Evolutionary conservation across 176 grass and related monocot genomes (phyloP).

Genomic region (Alopecurus myosuroides): DNA sequence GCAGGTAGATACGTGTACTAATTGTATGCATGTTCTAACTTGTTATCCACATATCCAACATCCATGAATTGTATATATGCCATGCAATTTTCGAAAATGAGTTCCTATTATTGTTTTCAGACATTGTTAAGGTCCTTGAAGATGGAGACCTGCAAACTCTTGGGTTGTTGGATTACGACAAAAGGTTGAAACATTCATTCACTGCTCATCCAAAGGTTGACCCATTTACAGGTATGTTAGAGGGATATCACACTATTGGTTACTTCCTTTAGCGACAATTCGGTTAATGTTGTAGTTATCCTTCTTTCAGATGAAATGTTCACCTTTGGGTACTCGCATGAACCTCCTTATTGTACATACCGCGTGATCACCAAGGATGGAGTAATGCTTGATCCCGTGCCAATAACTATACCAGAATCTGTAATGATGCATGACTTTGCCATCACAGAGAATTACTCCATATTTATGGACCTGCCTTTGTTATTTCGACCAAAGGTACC

Average conservation of each 20-base stretch:
- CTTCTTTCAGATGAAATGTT: constrained; percentile 90
- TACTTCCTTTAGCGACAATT: neutral
- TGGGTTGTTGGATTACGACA: constrained; percentile 94
- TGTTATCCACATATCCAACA: neutral
- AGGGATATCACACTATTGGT: neutral
- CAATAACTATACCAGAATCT: constrained; percentile 92
- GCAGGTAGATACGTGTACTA: neutral
- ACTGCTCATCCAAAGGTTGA: constrained; percentile 99
- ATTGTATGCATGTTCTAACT: neutral
- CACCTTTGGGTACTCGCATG: constrained; percentile 91
- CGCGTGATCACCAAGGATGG: constrained; percentile 91
- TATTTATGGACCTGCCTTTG: constrained; percentile 98
- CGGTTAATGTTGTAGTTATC: constrained; percentile 1
- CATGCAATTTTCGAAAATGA: neutral
- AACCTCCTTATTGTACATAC: constrained; percentile 90
- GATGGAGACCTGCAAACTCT: constrained; percentile 98
- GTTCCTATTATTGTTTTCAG: constrained; percentile 37
- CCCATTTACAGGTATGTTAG: constrained; percentile 71
- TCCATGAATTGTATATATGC: too few relatives aligned
- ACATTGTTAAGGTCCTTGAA: constrained; percentile 92
- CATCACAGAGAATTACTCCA: constrained; percentile 90
- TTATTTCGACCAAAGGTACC: constrained; percentile 81
- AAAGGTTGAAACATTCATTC: constrained; percentile 87
- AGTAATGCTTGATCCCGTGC: constrained; percentile 90
- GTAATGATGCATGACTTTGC: constrained; percentile 99